Evolutionary conservation across 2,329 filamentous ascomycete genomes (phyloP).

Genomic region (Pseudogymnoascus sp.): DNA sequence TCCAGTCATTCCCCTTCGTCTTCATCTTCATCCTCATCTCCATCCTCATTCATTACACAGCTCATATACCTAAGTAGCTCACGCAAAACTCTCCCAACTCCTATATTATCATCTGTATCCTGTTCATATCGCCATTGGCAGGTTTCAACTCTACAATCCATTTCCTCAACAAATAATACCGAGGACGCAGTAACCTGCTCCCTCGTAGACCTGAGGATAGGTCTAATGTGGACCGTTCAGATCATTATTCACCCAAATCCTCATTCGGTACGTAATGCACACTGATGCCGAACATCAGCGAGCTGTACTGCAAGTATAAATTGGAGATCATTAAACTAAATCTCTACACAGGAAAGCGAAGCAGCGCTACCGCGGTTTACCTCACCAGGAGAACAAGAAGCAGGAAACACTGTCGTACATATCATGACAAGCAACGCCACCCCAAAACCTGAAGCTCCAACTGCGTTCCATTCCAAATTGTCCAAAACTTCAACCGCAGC

Average conservation of each 20-base stretch:
- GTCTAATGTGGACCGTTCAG: background rate
- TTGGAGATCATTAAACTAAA: background rate
- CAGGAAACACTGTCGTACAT: background rate
- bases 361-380: background rate
- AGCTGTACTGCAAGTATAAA: background rate
- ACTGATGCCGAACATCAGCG: background rate
- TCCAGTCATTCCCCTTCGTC: background rate
- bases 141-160: background rate
- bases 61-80: background rate
- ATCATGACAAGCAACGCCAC: background rate
- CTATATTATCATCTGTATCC: background rate
- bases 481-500: conserved; percentile 2
- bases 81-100: background rate
- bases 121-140: background rate
- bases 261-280: background rate
- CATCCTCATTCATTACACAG: background rate
- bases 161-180: background rate
- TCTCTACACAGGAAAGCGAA: background rate
- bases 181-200: background rate
- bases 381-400: background rate
- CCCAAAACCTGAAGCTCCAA: background rate
- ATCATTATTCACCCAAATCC: background rate
- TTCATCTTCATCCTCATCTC: background rate
- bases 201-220: background rate
- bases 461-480: background rate